Evolutionary conservation across 2,329 filamentous ascomycete genomes (phyloP), one percentile per base, ranked within the genome.

Genomic region (Phyllosticta citribraziliensis): DNA sequence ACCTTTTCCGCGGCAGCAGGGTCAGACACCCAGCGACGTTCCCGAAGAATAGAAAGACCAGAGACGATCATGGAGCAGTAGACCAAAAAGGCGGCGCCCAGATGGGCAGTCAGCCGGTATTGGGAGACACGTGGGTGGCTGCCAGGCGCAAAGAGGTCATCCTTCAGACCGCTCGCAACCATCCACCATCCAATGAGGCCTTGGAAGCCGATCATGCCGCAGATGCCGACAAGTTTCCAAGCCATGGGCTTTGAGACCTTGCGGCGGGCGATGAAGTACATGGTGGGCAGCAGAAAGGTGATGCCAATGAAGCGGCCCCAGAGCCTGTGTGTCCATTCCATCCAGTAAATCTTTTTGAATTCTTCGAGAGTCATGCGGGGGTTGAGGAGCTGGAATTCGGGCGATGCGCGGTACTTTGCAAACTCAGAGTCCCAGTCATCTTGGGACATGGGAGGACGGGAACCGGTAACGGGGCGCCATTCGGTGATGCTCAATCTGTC

Each of bases 151-250:
- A 99, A 97, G 27, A 99, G 83, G 73, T 99, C 94, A 72, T 97
- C 94, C 73, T 93, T 95, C 64, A 99, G 80, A 1, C 94, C 94
- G 11, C 89, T 95, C 76, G 95, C 95, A 67, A 99, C 94, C 94
- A 99, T 99, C 91, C 94, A 99, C 94, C 94, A 99, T 60, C 94
- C 94, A 65, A 99, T 87, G 69, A 94, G 84, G 53, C 94, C 94
- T 74, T 99, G 94, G 74, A 96, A 94, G 60, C 91, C 94, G 69
- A 99, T 97, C 68, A 97, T 80, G 56, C 82, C 84, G 52, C 90
- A 89, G 65, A 99, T 97, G 12, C 91, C 93, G 51, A 85, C 77
- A 14, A 99, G 80, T 64, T 89, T 87, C 67, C 80, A 73, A 17
- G 91, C 86, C 87, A 96, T 95, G 58, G 83, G 84, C 58, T 80